Percentiles rank a stretch among this genome's conserved stretches.
Evolutionary conservation across 2,329 filamentous ascomycete species (phyloP).

Genomic region (Hawksworthiomyces lignivorus): DNA sequence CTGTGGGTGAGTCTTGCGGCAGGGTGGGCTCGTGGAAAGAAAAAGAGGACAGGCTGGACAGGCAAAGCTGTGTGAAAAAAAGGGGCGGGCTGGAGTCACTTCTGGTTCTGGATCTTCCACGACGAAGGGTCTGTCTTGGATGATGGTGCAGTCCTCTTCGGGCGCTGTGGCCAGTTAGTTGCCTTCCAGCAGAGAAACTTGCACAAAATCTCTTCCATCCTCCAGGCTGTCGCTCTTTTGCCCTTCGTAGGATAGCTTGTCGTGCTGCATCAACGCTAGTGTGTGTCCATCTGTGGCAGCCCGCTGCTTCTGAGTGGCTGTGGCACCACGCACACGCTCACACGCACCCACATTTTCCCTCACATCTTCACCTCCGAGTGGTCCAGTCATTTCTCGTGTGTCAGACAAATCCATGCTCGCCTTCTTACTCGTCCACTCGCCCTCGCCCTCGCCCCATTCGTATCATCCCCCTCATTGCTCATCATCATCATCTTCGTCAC

Average conservation of each 20-base stretch:
- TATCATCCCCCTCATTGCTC: not conserved
- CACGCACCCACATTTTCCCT: slow-evolving; percentile 1
- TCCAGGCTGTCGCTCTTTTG: not conserved
- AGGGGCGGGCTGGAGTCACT: too few relatives aligned
- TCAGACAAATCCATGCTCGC: slow-evolving; percentile 12
- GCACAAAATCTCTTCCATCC: not conserved
- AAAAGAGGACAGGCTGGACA: too few relatives aligned
- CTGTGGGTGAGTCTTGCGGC: too few relatives aligned
- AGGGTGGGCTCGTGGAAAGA: too few relatives aligned
- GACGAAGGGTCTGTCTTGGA: too few relatives aligned
- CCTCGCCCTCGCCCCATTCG: slow-evolving; percentile 8
- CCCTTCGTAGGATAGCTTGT: slow-evolving; percentile 2
- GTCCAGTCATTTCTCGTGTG: slow-evolving; percentile 11
- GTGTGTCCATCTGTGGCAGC: not conserved
- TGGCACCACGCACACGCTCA: slow-evolving; percentile 5
- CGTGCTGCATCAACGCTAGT: too few relatives aligned
- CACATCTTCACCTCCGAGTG: not conserved
- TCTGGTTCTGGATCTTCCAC: not conserved
- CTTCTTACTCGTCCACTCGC: slow-evolving; percentile 7
- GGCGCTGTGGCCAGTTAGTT: too few relatives aligned
- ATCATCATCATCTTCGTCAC: slow-evolving; percentile 7
- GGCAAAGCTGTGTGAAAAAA: too few relatives aligned
- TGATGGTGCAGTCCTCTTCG: too few relatives aligned
- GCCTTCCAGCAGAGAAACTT: not conserved
- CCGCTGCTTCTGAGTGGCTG: slow-evolving; percentile 8